A percentile compares a stretch with the other conserved stretches of the same genome.
These are phyloP conservation scores for Ceratobasidium sp. DNA, from an alignment of 1,284 basidiomycete genomes.

Conservation along the genomic window DNA sequence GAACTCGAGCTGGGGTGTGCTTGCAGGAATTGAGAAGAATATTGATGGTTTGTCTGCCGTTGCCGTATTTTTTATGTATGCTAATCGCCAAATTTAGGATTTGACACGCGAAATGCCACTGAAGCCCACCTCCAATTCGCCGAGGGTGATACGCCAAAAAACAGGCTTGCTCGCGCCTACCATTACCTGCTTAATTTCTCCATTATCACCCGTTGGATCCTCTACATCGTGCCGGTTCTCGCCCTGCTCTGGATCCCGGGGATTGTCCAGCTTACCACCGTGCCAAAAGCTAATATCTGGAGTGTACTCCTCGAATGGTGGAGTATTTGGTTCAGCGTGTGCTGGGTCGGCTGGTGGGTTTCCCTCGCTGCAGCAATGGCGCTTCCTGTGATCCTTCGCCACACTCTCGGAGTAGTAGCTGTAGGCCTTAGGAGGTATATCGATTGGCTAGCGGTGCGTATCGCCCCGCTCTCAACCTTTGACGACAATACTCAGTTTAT, in stretches of 20 bases:
- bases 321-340: constrained; percentile 85
- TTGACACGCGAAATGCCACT: constrained; percentile 61
- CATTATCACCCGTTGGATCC: constrained; percentile 82
- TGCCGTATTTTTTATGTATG: too few species aligned
- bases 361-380: constrained; percentile 71
- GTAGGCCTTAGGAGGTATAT: constrained; percentile 77
- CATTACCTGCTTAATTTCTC: constrained; percentile 80
- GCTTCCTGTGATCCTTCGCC: constrained; percentile 53
- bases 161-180: constrained; percentile 66
- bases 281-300: constrained; percentile 67
- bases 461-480: neutral
- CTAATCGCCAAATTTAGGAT: constrained; percentile 22
- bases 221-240: constrained; percentile 81
- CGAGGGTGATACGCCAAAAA: constrained; percentile 63
- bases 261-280: constrained; percentile 74
- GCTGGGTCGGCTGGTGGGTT: constrained; percentile 90
- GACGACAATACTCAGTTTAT: neutral
- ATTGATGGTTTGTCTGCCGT: constrained; percentile 65
- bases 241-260: constrained; percentile 63
- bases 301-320: constrained; percentile 78
- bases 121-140: constrained; percentile 67
- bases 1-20: constrained; percentile 63
- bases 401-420: constrained; percentile 76
- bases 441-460: constrained; percentile 68
- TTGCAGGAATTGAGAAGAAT: constrained; percentile 64